Evolutionary conservation across 2,329 filamentous ascomycete genomes (phyloP).

Genomic region (Phoma sp.): DNA sequence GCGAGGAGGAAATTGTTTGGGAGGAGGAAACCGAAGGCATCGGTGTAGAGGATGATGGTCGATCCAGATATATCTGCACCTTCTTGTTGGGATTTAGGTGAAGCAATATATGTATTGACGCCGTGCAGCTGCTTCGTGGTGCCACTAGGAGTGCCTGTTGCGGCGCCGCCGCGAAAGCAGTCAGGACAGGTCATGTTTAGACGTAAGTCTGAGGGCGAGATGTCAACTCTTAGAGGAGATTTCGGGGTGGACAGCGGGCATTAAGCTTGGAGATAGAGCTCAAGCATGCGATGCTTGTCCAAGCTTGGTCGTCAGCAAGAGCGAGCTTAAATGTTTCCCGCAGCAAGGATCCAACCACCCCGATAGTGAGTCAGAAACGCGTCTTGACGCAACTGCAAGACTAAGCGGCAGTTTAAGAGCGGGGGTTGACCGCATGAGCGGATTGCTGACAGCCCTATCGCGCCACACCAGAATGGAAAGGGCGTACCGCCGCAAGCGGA

Average conservation of each 20-base stretch:
- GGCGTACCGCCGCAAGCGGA: not conserved
- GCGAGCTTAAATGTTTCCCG: not conserved
- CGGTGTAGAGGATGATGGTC: conserved; percentile 32
- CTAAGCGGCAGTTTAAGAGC: not conserved
- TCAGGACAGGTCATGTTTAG: conserved; percentile 32
- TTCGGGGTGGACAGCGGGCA: not conserved
- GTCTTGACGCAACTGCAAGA: no score
- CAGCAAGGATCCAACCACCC: not conserved
- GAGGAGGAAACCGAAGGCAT: conserved; percentile 33
- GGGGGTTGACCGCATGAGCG: not conserved
- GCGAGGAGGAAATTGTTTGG: conserved; percentile 35
- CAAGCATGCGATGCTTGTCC: not conserved
- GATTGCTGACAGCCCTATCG: not conserved
- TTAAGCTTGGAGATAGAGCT: not conserved
- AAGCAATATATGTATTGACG: conserved; percentile 28
- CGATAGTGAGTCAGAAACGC: not conserved
- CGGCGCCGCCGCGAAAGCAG: conserved; percentile 30
- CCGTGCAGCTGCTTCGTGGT: conserved; percentile 11
- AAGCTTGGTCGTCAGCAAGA: not conserved
- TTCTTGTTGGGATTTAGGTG: not conserved
- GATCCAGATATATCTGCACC: not conserved
- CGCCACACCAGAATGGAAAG: not conserved
- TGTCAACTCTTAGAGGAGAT: not conserved
- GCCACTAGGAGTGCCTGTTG: conserved; percentile 24
- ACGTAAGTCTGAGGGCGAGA: not conserved